Base-by-base conservation (phyloP, 2,329 filamentous ascomycete genomes). In the Exophiala alcalophila region DNA sequence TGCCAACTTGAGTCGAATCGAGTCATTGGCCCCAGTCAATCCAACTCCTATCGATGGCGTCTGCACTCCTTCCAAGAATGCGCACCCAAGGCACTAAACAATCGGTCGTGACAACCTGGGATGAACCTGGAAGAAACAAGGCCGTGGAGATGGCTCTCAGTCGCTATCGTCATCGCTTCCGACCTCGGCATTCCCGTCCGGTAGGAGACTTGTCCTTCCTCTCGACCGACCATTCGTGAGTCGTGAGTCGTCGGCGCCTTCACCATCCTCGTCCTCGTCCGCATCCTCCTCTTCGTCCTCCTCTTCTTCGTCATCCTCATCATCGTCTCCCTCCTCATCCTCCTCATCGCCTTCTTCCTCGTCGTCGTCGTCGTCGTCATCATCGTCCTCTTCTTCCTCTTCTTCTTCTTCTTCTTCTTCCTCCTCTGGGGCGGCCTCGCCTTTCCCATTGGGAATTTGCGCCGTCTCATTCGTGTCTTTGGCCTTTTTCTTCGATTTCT, bases 321-420 rank as follows among this genome's bases (percentile, higher is more conserved):
- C 36, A 5, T 44, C 33, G 18, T 42, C 42, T 16, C 57, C 56
- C 2, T 55, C 54, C 3, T 58, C 57, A 2, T 57, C 58, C 3
- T 48, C 31, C 3, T 38, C 23, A 18, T 49, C 40, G 19, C 55
- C 44, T 5, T 43, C 44, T 11, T 45, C 46, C 6, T 47, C 39
- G 10, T 47, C 45, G 5, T 57, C 53, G 3, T 57, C 54, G 3
- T 57, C 56, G 1, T 56, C 58, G 4, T 61, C 56, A 2, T 57
- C 53, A 1, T 58, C 56, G 1, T 57, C 56, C 1, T 59, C 56
- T 4, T 51, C 56, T 4, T 60, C 54, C 2, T 56, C 56, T 3
- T 57, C 53, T 9, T 53, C 52, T 7, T 44, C 40, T 5, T 48
- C 41, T 3, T 44, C 44, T 15, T 58, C 53, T 10, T 59, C 57